Base-by-base conservation (phyloP, 202 grass and related monocot species). In the Carex arenaria region DNA sequence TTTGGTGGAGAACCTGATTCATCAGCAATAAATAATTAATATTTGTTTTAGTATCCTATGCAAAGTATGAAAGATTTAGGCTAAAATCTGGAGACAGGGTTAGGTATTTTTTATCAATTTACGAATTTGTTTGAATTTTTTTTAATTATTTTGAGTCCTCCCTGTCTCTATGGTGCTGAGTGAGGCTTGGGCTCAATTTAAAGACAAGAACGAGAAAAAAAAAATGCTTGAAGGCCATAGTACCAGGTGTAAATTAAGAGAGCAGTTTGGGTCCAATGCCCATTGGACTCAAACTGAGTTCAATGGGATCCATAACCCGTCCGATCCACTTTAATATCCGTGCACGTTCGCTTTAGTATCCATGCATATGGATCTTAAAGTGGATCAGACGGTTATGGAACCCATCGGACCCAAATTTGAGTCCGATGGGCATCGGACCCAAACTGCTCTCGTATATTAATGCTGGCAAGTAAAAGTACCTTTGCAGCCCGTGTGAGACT, bases 1-100 rank as follows among this genome's bases (percentile, higher is more conserved):
- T 95, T 66, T 95, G 90, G 86, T 93, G 87, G 82, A 93, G 84
- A 82, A 90, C 88, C 95, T 98, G 83, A 67, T 71, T 20, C 42
- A 80, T 69, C 47, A 81, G 11, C 14, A 63, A 61, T 53, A 75
- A 68, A 49, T n/a, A 23, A 72, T 36, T 17, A 59, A 60, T 10
- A 11, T 5, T 30, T 26, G 23, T 10, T 20, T 59, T 59, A 32
- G 38, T 59, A 60, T 78, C 73, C 17, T 54, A 59, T 78, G 53
- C 73, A 36, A 78, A 57, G 30, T 19, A 38, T 32, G 14, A 78
- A 31, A 76, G 15, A 10, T 60, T n/a, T 59, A 59, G 15, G 15
- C 15, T 34, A 76, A 57, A 36, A 77, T 52, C 26, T 57, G 26
- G 52, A 77, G 45, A 57, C 17, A 71, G 36, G 23, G 47, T n/a